Base-by-base conservation (phyloP, 1,284 basidiomycete species). In the Fomitopsis pinicola region DNA sequence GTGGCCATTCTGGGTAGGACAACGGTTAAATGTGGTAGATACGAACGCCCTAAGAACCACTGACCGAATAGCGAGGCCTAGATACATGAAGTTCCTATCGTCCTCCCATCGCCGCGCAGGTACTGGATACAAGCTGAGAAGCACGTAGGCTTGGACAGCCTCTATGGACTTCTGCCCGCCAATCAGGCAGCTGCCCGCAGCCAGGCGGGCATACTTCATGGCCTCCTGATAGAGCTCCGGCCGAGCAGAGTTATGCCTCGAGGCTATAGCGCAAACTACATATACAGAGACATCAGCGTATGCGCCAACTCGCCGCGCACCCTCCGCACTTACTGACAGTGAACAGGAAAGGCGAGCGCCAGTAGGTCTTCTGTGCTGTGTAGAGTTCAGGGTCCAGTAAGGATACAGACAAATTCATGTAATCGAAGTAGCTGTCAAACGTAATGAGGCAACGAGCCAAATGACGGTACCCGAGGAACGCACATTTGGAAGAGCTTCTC, bases 401-500 rank as follows among this genome's bases (percentile, higher is more conserved):
- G 8, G 84, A 91, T 26, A 87, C 71, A 0, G 89, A 90, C 17
- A 82, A 75, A 65, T 92, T 92, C 83, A 93, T 90, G 66, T 82
- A 82, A 40, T 87, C 83, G 67, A 88, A 91, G 70, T 86, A 93
- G 65, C 89, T 92, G 65, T 54, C 2, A 53, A 55, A 26, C 57
- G 55, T 58, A 36, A 61, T 59, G 59, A 64, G 46, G 62, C 33
- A 35, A 50, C 40, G 38, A 55, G 64, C 46, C 7, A 14, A 28
- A 36, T 9, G 48, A 17, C 17, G 26, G 50, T 28, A 59, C 44
- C 30, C 45, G 55, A 58, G 30, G 14, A 22, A 74, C 86, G 61
- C 69, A 94, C 88, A 93, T 91, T 66, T 83, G 79, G 75, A 95
- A 95, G 15, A 95, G 76, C 58, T 83, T 82, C 65, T 94, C 89